Base-by-base conservation (phyloP, 2,329 filamentous ascomycete genomes). In the Oidium heveae region DNA sequence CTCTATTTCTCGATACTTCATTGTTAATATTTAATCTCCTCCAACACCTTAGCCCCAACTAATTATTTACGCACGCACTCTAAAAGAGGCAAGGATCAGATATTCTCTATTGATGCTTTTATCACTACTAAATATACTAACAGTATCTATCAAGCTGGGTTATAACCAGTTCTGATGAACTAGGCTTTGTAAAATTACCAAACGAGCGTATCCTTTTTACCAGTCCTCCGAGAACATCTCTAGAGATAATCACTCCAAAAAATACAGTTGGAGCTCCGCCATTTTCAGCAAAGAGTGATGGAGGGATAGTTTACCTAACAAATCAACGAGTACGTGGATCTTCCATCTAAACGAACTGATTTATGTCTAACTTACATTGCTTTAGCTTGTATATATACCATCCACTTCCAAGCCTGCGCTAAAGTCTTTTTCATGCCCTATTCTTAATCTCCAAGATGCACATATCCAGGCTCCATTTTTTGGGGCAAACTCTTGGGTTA, bases 401-500 rank as follows among this genome's bases (percentile, higher is more conserved):
- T 71, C 78, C 54, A 75, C 78, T 56, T 74, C 80, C 4, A 84
- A 81, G 18, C 70, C 74, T 54, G 68, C 61, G 28, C 66, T 95
- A 64, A 80, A 89, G 66, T 94, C 87, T 52, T 95, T 96, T 68
- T 86, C 86, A 44, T 80, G 83, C 0, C 88, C 88, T 43, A 83
- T 95, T 57, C 75, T 94, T 59, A 88, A 89, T 65, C 76, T 94
- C 47, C 78, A 85, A 67, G 89, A 96, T 67, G 84, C 84, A 7
- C 85, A 84, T 63, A 84, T 93, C 57, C 80, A 82, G 34, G 85
- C 88, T 2, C 88, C 89, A 36, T 94, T 88, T 73, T 94, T 94
- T 66, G 88, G 89, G 20, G 82, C 86, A 4, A 95, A 94, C 72
- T 82, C 84, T 59, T 96, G 88, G 88, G 79, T 79, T 55, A 83